Percentiles rank a stretch among this genome's conserved stretches.
Conservation (phyloP, 78 protist genomes). For the Speleostelium caveatum region DNA sequence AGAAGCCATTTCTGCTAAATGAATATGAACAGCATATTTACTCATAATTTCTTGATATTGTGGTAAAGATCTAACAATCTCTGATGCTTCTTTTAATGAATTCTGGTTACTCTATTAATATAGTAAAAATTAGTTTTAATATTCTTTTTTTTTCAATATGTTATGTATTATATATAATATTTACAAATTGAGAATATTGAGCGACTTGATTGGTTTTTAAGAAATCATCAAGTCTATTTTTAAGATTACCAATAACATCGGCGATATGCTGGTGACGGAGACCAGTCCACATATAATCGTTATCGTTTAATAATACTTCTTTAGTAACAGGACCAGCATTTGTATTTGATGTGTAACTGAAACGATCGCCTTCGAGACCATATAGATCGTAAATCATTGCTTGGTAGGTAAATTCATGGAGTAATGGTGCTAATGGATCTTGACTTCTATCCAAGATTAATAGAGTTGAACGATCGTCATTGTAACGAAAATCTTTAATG, state of each 20-base stretch:
- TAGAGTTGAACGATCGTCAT: constrained; percentile 57
- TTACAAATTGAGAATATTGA: too few species aligned
- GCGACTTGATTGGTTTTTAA: constrained; percentile 60
- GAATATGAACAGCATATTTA: constrained; percentile 86
- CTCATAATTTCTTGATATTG: constrained; percentile 89
- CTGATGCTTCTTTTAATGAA: constrained; percentile 80
- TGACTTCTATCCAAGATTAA: constrained; percentile 84
- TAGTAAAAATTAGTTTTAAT: not conserved
- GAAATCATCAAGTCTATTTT: constrained; percentile 78
- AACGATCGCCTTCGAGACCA: constrained; percentile 73
- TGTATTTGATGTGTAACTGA: constrained; percentile 32
- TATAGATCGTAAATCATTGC: constrained; percentile 91
- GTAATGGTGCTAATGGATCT: constrained; percentile 90
- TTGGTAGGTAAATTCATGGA: constrained; percentile 93
- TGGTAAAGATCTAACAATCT: constrained; percentile 84
- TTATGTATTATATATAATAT: not conserved
- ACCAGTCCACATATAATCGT: constrained; percentile 85
- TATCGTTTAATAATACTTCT: constrained; percentile 82
- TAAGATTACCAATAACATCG: constrained; percentile 74
- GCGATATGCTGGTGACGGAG: constrained; percentile 89
- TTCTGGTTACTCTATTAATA: constrained; percentile 23
- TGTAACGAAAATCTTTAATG: constrained; percentile 13
- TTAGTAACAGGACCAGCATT: constrained; percentile 32
- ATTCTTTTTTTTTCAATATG: not conserved
- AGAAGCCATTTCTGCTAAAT: constrained; percentile 81